These are phyloP conservation scores for Zygoascus ofunaensis DNA, from an alignment of 805 yeast genomes.

Conservation along the genomic window DNA sequence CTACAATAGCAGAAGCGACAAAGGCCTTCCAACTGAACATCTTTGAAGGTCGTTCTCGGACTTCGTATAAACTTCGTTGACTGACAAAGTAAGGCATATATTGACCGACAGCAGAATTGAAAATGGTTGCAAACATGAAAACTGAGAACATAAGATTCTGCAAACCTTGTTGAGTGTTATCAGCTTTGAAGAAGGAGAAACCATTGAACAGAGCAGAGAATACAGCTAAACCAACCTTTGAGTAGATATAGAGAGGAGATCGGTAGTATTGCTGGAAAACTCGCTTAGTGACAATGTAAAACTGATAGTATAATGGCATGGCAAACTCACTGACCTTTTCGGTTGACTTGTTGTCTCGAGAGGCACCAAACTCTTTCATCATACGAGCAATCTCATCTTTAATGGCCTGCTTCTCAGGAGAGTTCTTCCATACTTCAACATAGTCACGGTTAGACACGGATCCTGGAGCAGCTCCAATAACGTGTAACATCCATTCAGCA, in stretches of 20 bases:
- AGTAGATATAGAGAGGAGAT: conserved; percentile 52
- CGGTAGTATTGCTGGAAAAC: conserved; percentile 57
- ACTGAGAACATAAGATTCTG: conserved; percentile 77
- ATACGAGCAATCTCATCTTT: conserved; percentile 46
- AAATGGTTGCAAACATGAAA: conserved; percentile 55
- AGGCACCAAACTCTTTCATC: conserved; percentile 49
- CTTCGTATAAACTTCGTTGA: conserved; percentile 59
- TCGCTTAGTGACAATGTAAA: conserved; percentile 39
- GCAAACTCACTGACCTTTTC: conserved; percentile 32
- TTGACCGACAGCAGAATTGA: conserved; percentile 51
- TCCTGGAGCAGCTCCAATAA: conserved; percentile 34
- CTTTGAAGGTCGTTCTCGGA: conserved; percentile 63
- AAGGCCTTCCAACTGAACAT: conserved; percentile 62
- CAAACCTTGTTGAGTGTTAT: conserved; percentile 52
- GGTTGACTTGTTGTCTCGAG: conserved; percentile 30
- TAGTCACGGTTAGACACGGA: conserved; percentile 25
- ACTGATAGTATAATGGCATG: conserved; percentile 35
- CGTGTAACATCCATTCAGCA: conserved; percentile 85
- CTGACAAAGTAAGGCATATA: conserved; percentile 50
- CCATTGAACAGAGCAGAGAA: conserved; percentile 55
- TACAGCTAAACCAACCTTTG: conserved; percentile 44
- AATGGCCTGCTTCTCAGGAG: conserved; percentile 51
- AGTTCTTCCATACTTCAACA: conserved; percentile 67
- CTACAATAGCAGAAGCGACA: conserved; percentile 51
- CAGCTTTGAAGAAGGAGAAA: conserved; percentile 59